Base-by-base conservation (phyloP, 495 filamentous ascomycete species). In the Trichoderma virens region DNA sequence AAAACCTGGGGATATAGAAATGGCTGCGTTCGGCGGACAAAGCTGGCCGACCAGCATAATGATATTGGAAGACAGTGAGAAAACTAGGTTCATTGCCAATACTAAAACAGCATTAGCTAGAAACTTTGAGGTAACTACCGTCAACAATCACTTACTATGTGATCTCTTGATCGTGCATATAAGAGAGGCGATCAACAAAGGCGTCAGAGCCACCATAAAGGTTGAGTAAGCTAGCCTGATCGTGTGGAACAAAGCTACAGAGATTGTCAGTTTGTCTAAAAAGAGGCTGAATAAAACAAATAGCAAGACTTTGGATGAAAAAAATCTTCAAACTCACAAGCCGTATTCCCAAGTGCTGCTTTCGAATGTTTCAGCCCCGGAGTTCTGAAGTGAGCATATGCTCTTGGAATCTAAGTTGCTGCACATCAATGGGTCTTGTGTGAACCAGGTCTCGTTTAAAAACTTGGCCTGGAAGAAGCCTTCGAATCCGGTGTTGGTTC, bases 11-110 rank as follows among this genome's bases (percentile, higher is more conserved):
- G 62, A 91, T 89, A 69, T 90, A 91, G 68, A 70, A 80, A 67
- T 90, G 87, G 7, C 77, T 78, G 32, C 84, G 84, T 43, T 80
- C 73, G 0, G 87, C 79, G 0, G 87, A 90, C 3, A 90, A 76
- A 1, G 73, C 87, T 0, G 88, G 88, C 0, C 88, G 78, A 7
- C 86, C 88, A 0, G 83, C 82, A 68, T 90, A 90, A 71, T 90
- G 88, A 64, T 87, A 90, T 70, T 88, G 86, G 68, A 81, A 90
- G 0, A 89, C 81, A 0, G 85, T 85, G 1, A 91, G 73, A 68
- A 90, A 90, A 0, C 87, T 78, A 20, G 86, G 88, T 66, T 92
- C 88, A 68, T 92, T 89, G 13, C 87, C 86, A 34, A 91, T 85
- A 69, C 43, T 47, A 23, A 23, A 47, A 5, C 7, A n/a, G n/a